Percentiles rank a stretch among this genome's conserved stretches.
Evolutionary conservation across 2,329 filamentous ascomycete species (phyloP).

Genomic region (Phialophora macrospora): DNA sequence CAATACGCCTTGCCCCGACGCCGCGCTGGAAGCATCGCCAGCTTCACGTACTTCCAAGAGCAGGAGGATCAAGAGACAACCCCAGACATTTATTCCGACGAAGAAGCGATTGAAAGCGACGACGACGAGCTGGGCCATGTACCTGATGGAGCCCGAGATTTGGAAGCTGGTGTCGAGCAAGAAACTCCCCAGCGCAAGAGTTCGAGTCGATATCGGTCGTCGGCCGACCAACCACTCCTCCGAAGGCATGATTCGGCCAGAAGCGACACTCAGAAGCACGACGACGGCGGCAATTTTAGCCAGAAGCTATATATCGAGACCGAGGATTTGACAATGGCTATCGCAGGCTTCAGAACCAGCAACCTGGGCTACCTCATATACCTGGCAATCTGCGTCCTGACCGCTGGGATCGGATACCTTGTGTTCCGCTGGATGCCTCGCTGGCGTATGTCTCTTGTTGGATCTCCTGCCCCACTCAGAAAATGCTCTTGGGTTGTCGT

Average conservation of each 20-base stretch:
- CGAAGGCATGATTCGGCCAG: constrained; percentile 71
- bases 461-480: constrained; percentile 68
- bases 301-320: constrained; percentile 94
- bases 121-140: constrained; percentile 52
- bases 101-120: constrained; percentile 54
- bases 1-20: constrained; percentile 79
- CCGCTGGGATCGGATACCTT: constrained; percentile 79
- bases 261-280: constrained; percentile 68
- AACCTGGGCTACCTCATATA: constrained; percentile 71
- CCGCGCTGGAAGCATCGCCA: constrained; percentile 72
- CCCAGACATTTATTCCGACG: constrained; percentile 54
- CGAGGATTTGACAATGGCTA: constrained; percentile 90
- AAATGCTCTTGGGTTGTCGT: constrained; percentile 90
- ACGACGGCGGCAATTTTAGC: constrained; percentile 67
- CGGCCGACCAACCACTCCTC: constrained; percentile 65
- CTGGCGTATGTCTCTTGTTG: constrained; percentile 79
- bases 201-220: constrained; percentile 49
- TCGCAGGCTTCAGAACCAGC: constrained; percentile 88
- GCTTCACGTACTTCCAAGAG: constrained; percentile 83
- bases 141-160: constrained; percentile 48
- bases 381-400: constrained; percentile 69
- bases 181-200: constrained; percentile 45
- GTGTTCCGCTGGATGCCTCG: constrained; percentile 87
- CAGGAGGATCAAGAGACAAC: constrained; percentile 74
- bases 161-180: constrained; percentile 43